These are phyloP conservation scores for Diversispora epigaea DNA, from an alignment of 192 early-diverging fungal genomes.

Conservation along the genomic window DNA sequence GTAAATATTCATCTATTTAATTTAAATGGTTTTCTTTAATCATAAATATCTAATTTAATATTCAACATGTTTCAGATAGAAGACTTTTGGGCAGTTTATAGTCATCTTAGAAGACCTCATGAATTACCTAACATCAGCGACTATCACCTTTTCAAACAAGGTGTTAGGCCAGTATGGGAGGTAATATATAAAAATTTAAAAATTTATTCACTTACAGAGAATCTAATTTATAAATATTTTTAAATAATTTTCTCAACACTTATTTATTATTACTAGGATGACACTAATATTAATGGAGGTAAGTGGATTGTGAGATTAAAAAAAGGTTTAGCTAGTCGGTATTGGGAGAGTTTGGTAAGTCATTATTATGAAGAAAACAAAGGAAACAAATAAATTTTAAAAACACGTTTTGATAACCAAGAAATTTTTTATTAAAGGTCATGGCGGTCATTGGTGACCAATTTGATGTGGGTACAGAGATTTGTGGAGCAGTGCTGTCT, in stretches of 20 bases:
- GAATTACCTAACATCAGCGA: conserved; percentile 85
- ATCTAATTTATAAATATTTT: too few species aligned
- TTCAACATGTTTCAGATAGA: conserved; percentile 52
- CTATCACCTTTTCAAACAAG: conserved; percentile 91
- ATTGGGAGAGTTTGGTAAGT: conserved; percentile 86
- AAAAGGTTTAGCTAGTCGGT: conserved; percentile 87
- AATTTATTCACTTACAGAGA: too few species aligned
- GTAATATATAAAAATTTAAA: too few species aligned
- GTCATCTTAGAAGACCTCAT: conserved; percentile 76
- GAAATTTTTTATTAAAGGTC: conserved; percentile 40
- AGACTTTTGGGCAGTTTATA: conserved; percentile 78
- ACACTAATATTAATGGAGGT: conserved; percentile 80
- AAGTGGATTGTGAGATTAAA: conserved; percentile 95
- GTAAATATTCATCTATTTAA: conserved; percentile 35
- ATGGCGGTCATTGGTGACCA: conserved; percentile 90
- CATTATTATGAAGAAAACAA: neutral
- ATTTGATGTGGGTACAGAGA: conserved; percentile 84
- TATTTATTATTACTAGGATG: conserved; percentile 49
- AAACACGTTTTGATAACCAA: neutral
- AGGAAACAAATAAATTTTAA: neutral
- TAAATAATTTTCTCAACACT: neutral
- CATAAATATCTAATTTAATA: neutral
- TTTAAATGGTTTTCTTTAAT: neutral
- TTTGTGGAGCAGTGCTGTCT: conserved; percentile 91
- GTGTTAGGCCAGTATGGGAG: conserved; percentile 95